Evolutionary conservation across 176 grass and related monocot genomes (phyloP).

Genomic region (Coix lacrymajobi): DNA sequence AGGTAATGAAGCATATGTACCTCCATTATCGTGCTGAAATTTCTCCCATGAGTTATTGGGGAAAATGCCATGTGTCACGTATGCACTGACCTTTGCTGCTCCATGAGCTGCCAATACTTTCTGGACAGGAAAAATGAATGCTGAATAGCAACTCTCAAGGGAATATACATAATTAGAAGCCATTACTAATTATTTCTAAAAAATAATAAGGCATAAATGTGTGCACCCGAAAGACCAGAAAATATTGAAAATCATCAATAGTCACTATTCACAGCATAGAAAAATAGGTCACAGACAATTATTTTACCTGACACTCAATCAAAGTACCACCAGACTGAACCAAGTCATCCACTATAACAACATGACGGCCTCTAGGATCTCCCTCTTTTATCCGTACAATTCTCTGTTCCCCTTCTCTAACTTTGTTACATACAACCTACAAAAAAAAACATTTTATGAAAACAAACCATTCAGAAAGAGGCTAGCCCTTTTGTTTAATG

Average conservation of each 20-base stretch:
- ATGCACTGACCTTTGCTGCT: conserved; percentile 94
- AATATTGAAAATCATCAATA: conserved; percentile 18
- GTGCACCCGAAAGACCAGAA: not conserved
- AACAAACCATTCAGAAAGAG: conserved; percentile 1
- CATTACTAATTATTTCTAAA: not conserved
- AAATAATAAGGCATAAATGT: not conserved
- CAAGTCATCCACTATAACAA: conserved; percentile 95
- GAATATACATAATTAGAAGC: conserved; percentile 28
- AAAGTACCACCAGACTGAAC: conserved; percentile 95
- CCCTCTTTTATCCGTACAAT: conserved; percentile 96
- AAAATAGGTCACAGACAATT: not conserved
- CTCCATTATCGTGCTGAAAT: conserved; percentile 75
- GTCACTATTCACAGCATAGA: not conserved
- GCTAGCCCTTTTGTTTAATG: not conserved
- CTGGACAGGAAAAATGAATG: conserved; percentile 42
- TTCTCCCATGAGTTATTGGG: conserved; percentile 82
- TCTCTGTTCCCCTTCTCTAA: conserved; percentile 89
- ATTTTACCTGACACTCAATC: conserved; percentile 88
- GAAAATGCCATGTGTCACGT: conserved; percentile 90
- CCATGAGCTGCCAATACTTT: conserved; percentile 92
- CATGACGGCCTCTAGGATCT: conserved; percentile 69
- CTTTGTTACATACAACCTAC: conserved; percentile 90
- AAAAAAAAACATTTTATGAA: conserved; percentile 2
- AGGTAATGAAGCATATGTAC: conserved; percentile 30
- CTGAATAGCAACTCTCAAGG: conserved; percentile 8